Percentiles rank a stretch among this genome's conserved stretches.
Conservation (phyloP, 2,329 filamentous ascomycete species). For the Neonectria hederae region DNA sequence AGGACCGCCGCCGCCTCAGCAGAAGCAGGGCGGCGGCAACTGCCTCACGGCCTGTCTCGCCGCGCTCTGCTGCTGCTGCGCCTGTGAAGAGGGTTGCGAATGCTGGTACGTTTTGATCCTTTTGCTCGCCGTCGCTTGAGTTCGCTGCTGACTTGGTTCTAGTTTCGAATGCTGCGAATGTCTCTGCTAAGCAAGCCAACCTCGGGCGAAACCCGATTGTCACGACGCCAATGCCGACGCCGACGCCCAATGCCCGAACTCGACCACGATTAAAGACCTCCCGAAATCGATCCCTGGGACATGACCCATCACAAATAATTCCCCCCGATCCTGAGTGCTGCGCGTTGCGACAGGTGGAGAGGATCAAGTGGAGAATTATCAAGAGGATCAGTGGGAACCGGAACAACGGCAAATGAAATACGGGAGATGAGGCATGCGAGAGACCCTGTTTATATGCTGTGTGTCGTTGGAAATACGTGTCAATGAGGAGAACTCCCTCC, state of each 20-base stretch:
- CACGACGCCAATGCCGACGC: neutral
- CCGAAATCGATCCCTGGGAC: neutral
- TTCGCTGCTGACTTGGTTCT: constrained; percentile 9
- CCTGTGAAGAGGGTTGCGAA: constrained; percentile 60
- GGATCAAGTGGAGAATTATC: constrained; percentile 4
- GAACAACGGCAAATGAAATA: constrained; percentile 5
- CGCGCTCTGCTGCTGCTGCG: constrained; percentile 61
- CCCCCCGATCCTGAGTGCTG: neutral
- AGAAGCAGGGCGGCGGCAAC: constrained; percentile 49
- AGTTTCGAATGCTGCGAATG: constrained; percentile 56
- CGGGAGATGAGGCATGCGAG: constrained; percentile 14
- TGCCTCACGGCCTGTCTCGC: constrained; percentile 60
- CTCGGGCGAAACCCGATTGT: neutral
- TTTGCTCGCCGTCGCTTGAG: neutral
- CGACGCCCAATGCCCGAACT: constrained; percentile 2
- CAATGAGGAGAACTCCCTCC: neutral
- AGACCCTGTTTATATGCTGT: constrained; percentile 6
- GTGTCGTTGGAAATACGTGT: neutral
- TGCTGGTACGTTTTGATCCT: constrained; percentile 53
- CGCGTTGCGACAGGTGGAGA: neutral
- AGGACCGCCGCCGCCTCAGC: constrained; percentile 46
- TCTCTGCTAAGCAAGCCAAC: constrained; percentile 43
- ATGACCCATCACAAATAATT: neutral
- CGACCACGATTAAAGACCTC: constrained; percentile 5
- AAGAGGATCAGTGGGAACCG: constrained; percentile 9